These are phyloP conservation scores for Ogataea ganodermae DNA, from an alignment of 805 yeast species.

Conservation along the genomic window DNA sequence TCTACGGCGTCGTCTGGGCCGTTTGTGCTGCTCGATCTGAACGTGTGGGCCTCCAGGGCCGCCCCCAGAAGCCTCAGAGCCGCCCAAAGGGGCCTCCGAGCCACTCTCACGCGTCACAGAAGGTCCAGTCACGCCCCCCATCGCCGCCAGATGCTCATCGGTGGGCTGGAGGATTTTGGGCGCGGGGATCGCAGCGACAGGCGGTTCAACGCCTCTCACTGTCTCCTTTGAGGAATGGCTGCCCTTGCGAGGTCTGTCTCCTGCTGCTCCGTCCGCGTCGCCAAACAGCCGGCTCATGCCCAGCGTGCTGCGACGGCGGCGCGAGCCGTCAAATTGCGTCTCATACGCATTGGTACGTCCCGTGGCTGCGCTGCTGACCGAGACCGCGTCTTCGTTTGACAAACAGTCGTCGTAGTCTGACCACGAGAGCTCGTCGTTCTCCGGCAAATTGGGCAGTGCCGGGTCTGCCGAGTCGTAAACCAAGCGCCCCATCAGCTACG, in stretches of 20 bases:
- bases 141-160: constrained; percentile 5
- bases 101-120: no score
- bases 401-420: constrained; percentile 36
- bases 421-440: constrained; percentile 32
- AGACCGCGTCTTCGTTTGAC: constrained; percentile 12
- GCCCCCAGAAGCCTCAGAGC: background rate
- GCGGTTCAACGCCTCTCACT: background rate
- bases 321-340: constrained; percentile 1
- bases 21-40: constrained; percentile 6
- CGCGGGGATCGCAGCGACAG: background rate
- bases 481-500: background rate
- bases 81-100: background rate
- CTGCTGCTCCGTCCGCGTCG: background rate
- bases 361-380: background rate
- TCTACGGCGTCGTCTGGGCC: constrained; percentile 4
- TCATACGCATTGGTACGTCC: background rate
- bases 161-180: constrained; percentile 9
- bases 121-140: no score
- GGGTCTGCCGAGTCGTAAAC: constrained; percentile 46
- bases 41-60: background rate
- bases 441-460: constrained; percentile 41
- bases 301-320: constrained; percentile 1
- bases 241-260: background rate
- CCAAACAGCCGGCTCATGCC: background rate
- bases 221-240: background rate